Evolutionary conservation across 495 filamentous ascomycete genomes (phyloP).

Genomic region (Aspergillus conjunctus): DNA sequence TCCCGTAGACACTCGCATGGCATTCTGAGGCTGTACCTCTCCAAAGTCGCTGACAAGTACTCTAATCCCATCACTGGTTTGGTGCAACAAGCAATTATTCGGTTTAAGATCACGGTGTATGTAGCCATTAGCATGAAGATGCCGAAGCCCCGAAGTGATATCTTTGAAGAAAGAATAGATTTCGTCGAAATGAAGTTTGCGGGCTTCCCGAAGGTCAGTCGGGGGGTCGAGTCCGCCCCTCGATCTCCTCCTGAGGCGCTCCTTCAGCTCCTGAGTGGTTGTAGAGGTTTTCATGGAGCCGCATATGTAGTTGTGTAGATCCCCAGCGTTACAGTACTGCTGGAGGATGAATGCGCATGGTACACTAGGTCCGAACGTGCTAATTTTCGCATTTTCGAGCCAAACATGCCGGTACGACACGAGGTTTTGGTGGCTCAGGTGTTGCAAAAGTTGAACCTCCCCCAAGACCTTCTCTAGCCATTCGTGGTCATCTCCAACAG

Average conservation of each 20-base stretch:
- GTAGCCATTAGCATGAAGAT: constrained; percentile 90
- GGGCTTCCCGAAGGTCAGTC: constrained; percentile 52
- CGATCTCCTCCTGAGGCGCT: constrained; percentile 77
- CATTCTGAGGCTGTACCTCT: constrained; percentile 83
- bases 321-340: constrained; percentile 95
- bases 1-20: constrained; percentile 80
- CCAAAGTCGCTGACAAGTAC: constrained; percentile 97
- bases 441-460: constrained; percentile 90
- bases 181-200: constrained; percentile 79
- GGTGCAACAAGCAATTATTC: constrained; percentile 89
- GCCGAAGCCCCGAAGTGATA: constrained; percentile 86
- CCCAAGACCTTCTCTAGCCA: constrained; percentile 94
- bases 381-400: constrained; percentile 87
- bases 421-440: constrained; percentile 90
- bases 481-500: constrained; percentile 90
- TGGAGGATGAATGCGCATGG: constrained; percentile 96
- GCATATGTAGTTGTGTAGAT: constrained; percentile 82
- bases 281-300: constrained; percentile 60
- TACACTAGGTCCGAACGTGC: constrained; percentile 83
- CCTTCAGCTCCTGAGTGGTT: constrained; percentile 82
- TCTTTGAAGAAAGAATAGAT: constrained; percentile 97
- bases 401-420: constrained; percentile 97
- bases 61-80: constrained; percentile 64
- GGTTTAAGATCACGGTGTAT: constrained; percentile 97
- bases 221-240: constrained; percentile 60